phyloP scores from a whole-genome alignment of 2,329 filamentous ascomycete species.

The Paecilomyces fulvus region DNA sequence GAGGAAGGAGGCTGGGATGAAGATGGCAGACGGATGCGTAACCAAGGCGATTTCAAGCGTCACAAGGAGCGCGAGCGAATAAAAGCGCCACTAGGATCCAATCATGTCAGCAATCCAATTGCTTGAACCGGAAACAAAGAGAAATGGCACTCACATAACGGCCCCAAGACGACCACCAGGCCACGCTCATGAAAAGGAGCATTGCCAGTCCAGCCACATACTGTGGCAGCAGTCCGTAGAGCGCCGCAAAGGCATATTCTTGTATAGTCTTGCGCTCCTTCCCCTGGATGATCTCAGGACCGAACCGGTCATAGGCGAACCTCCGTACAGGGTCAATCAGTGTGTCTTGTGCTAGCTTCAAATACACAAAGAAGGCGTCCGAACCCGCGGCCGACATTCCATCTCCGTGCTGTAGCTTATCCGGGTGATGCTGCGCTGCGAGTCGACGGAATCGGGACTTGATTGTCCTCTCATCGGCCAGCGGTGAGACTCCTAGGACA shows the following conservation, averaged over 20 bases:
- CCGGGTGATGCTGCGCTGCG: conserved; percentile 64
- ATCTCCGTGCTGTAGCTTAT: conserved; percentile 55
- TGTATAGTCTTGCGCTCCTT: conserved; percentile 47
- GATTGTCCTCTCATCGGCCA: conserved; percentile 65
- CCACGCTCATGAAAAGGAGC: conserved; percentile 29
- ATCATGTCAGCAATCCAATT: conserved; percentile 12
- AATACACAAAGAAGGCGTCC: conserved; percentile 62
- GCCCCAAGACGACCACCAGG: conserved; percentile 35
- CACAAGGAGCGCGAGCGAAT: conserved; percentile 46
- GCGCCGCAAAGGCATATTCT: conserved; percentile 64
- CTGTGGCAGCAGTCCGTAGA: conserved; percentile 37
- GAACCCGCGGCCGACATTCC: conserved; percentile 16
- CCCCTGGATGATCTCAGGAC: conserved; percentile 62
- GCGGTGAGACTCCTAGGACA: conserved; percentile 60
- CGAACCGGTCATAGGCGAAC: conserved; percentile 87
- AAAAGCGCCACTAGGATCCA: conserved; percentile 40
- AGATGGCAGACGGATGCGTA: conserved; percentile 41
- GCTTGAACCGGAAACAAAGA: conserved; percentile 6
- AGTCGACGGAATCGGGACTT: conserved; percentile 79
- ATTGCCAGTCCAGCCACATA: conserved; percentile 31
- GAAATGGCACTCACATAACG: conserved; percentile 34
- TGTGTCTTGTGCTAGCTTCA: conserved; percentile 77
- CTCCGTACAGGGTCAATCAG: conserved; percentile 66
- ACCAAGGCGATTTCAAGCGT: conserved; percentile 50
- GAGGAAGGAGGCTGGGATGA: conserved; percentile 27